A percentile compares a stretch with the other conserved stretches of the same genome.
phyloP scores from a whole-genome alignment of 2,329 filamentous ascomycete genomes.

The Ophiocordyceps sinensis region DNA sequence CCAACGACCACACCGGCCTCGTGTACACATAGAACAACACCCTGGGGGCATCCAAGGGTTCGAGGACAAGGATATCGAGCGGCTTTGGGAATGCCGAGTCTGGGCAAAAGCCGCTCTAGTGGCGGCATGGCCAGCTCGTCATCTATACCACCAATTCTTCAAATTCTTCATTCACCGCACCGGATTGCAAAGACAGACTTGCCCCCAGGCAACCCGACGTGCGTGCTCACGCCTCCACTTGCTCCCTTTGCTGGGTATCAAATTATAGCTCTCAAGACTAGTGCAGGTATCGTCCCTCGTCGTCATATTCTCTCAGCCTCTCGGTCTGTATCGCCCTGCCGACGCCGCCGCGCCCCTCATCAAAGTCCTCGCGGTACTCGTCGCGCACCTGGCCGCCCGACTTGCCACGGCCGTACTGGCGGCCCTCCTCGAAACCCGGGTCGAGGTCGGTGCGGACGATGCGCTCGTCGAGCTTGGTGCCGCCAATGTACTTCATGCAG shows the following conservation, averaged over 20 bases:
- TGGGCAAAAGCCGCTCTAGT: too few species aligned
- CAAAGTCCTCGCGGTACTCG: conserved; percentile 94
- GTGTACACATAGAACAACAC: too few species aligned
- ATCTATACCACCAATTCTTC: too few species aligned
- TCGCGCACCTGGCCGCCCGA: conserved; percentile 94
- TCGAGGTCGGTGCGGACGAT: conserved; percentile 93
- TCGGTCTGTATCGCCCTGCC: conserved; percentile 60
- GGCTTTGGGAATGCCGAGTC: too few species aligned
- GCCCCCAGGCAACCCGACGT: too few species aligned
- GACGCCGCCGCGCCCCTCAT: conserved; percentile 83
- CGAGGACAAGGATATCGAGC: too few species aligned
- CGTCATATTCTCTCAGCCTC: conserved; percentile 22
- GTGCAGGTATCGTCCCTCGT: conserved; percentile 18
- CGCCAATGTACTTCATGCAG: conserved; percentile 96
- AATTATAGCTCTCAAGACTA: not conserved
- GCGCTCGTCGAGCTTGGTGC: conserved; percentile 94
- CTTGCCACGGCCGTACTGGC: conserved; percentile 91
- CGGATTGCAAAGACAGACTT: too few species aligned
- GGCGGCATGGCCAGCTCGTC: too few species aligned
- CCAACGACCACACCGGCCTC: too few species aligned
- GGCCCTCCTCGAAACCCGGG: conserved; percentile 87
- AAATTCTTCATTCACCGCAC: too few species aligned
- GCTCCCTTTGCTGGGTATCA: not conserved
- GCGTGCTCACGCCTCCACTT: not conserved
- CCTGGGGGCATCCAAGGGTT: too few species aligned